A percentile compares a stretch with the other conserved stretches of the same genome.
phyloP scores from a whole-genome alignment of 495 filamentous ascomycete genomes.

The Penicillium simplicissimum region DNA sequence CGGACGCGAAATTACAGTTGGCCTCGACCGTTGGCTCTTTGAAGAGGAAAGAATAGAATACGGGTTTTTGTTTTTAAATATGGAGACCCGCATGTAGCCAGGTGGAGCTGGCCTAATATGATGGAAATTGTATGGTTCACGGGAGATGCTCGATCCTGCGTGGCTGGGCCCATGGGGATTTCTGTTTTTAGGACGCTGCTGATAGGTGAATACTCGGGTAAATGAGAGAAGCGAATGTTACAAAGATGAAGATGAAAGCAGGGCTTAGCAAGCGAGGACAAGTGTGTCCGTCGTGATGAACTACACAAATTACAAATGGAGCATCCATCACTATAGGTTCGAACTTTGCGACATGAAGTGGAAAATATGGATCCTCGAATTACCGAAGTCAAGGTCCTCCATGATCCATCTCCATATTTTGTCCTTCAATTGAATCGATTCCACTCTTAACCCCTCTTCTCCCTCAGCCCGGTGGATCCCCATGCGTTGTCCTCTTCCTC shows the following conservation, averaged over 20 bases:
- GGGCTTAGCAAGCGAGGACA: not conserved
- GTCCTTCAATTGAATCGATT: conserved; percentile 1
- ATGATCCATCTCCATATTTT: not conserved
- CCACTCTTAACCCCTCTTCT: not conserved
- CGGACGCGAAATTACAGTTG: not conserved
- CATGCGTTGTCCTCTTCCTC: not conserved
- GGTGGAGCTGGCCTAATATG: not conserved
- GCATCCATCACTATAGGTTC: not conserved
- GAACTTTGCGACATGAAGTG: too few species aligned
- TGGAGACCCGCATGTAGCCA: not conserved
- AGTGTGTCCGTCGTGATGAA: not conserved
- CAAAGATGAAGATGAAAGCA: not conserved
- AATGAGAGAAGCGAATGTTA: not conserved
- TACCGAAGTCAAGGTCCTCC: not conserved
- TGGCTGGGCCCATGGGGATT: not conserved
- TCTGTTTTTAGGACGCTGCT: not conserved
- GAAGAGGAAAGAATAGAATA: not conserved
- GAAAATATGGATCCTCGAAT: too few species aligned
- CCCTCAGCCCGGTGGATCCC: conserved; percentile 1
- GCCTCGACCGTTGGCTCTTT: not conserved
- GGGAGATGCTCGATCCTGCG: not conserved
- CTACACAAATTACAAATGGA: not conserved
- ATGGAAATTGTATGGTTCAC: not conserved
- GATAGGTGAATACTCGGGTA: not conserved
- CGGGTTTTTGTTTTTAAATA: not conserved